Evolutionary conservation across 306 rosid species (phyloP), one percentile per base, ranked within the genome.

Genomic region (Lablab purpureus): DNA sequence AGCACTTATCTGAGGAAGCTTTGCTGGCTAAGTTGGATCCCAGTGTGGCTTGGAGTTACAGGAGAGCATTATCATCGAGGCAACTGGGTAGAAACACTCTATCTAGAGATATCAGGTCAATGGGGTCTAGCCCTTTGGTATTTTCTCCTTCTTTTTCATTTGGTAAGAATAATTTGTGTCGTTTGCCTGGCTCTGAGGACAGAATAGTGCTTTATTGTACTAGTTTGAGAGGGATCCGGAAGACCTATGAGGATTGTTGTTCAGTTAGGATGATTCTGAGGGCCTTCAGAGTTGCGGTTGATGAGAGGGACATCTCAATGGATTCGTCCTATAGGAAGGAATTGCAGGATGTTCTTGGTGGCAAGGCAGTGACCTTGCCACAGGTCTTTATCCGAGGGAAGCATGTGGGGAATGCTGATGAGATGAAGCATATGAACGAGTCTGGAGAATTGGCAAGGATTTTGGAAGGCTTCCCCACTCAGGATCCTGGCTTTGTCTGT

Each of bases 301-400:
- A 93, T 60, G 98, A 93, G 71, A 83, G 94, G 30, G 98, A 93
- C 76, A 84, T 93, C 3, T 91, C 98, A 0, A 93, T 93, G 98
- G 98, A 93, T 75, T 89, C 97, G 10, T 85, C 86, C 2, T 90
- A 88, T 32, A 81, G 84, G 69, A 87, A 87, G 64, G 98, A 93
- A 73, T 32, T 93, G 74, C 87, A 89, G 69, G 84, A 43, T 58
- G 83, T 77, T 0, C 65, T 89, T 65, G 85, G 80, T 56, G 87
- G 84, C 18, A 88, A 83, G 45, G 83, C 67, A 7, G 64, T 87
- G 77, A 84, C 63, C 4, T 67, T 93, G 81, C 98, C 98, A 3
- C 93, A 83, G 67, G 92, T 93, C 7, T 93, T 93, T 71, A 80
- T 93, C 6, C 78, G 91, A 67, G 94, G 94, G 10, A 83, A 74